Conservation (phyloP, 1,139 yeast species). For the Suhomyces panamericanus region DNA sequence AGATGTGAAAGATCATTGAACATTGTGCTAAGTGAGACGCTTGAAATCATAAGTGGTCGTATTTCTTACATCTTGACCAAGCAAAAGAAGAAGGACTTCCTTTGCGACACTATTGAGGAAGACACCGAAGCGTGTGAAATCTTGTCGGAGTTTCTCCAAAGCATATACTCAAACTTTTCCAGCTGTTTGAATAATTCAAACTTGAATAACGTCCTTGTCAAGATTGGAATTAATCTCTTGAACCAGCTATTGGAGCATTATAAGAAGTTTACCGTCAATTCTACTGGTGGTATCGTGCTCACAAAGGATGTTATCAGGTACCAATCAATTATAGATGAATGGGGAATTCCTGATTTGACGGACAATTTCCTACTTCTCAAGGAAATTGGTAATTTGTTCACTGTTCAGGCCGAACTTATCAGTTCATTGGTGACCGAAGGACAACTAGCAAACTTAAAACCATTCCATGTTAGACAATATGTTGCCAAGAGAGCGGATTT, state of each 20-base stretch:
- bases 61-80: constrained; percentile 52
- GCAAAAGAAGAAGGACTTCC: constrained; percentile 64
- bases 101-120: constrained; percentile 53
- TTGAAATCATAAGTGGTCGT: constrained; percentile 50
- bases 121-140: constrained; percentile 72
- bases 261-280: constrained; percentile 71
- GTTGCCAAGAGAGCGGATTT: constrained; percentile 73
- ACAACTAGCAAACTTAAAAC: constrained; percentile 67
- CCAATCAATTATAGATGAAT: constrained; percentile 69
- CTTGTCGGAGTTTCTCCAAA: constrained; percentile 53
- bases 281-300: constrained; percentile 81
- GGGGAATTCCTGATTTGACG: constrained; percentile 66
- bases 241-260: constrained; percentile 68
- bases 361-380: constrained; percentile 71
- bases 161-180: constrained; percentile 38
- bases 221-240: constrained; percentile 62
- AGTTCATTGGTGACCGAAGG: constrained; percentile 84
- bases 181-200: constrained; percentile 53
- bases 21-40: constrained; percentile 59
- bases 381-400: constrained; percentile 81
- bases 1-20: constrained; percentile 72
- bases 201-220: constrained; percentile 51
- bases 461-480: constrained; percentile 65
- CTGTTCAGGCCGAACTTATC: constrained; percentile 68
- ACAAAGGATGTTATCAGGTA: constrained; percentile 83